Evolutionary conservation across 2,329 filamentous ascomycete species (phyloP), one percentile per base, ranked within the genome.

Genomic region (Zarea fungicola): DNA sequence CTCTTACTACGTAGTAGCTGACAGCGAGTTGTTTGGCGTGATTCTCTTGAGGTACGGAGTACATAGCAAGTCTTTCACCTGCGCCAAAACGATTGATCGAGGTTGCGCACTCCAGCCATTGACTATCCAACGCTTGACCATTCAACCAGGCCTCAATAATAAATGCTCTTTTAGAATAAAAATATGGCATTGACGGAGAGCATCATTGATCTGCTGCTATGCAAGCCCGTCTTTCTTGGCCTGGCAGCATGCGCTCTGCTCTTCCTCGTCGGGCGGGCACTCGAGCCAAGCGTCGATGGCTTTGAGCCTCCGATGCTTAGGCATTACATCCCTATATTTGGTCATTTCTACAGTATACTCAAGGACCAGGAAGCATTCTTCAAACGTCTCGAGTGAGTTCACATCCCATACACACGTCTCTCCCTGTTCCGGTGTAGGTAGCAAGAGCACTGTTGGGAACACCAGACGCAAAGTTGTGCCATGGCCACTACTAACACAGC

Each of bases 341-440:
- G 72, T 1, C 71, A 75, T 55, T 54, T 74, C 10, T 58, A 74
- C 25, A 65, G 67, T 2, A 57, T 73, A 49, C 50, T 59, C 10
- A 54, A 37, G 9, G 35, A 59, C 13, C 53, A 60, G 14, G 49
- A 51, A 1, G 32, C 19, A 0, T 57, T 55, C 6, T 48, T 58
- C 1, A 56, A 52, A 6, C 51, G 43, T 1, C 32, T 60, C 6
- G 52, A 55, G 58, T 60, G 48, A 22, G 54, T 51, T 3, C 8
- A 41, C 29, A n/a, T 25, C 35, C 31, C 31, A 34, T 21, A 35
- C 14, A 19, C 11, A 29, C 18, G 16, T 32, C 19, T 37, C 25
- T 26, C 21, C 39, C 19, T 41, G 32, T 29, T n/a, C 40, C 36
- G 26, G 22, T 34, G 16, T 34, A 34, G 31, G 31, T 34, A 34